Evolutionary conservation across 1,284 basidiomycete genomes (phyloP), one percentile per base, ranked within the genome.

Genomic region (Rhodofomes roseus): DNA sequence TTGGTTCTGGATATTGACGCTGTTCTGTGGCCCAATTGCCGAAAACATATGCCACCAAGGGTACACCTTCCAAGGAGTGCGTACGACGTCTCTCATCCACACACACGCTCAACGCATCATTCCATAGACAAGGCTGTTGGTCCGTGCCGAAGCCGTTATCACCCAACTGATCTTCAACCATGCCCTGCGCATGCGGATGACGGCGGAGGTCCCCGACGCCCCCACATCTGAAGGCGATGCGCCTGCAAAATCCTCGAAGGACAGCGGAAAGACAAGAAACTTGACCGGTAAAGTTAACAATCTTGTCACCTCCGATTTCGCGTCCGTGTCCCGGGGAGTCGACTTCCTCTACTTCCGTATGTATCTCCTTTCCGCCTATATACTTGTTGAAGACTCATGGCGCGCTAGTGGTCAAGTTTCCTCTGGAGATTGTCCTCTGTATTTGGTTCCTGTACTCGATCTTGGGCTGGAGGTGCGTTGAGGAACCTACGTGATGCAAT

Each of bases 111-210:
- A 48, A 5, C 6, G 18, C 22, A 18, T 20, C 14, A 16, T 2
- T n/a, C 22, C 25, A 5, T 34, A 70, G 66, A 80, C 76, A 4
- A 69, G 77, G 20, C 72, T 73, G 4, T 69, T 82, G 12, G 80
- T 85, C 16, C 79, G 81, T 40, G 66, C 72, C 8, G 84, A 89
- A 68, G 79, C 79, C 5, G 77, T 90, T 46, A 72, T 89, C 54
- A 87, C 85, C 0, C 81, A 89, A 64, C 76, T 89, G 2, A 70
- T 89, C 11, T 87, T 89, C 65, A 83, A 87, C 57, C 87, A 89
- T 63, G 76, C 85, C 4, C 73, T 89, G 4, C 79, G 85, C 36
- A 81, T 89, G 43, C 78, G 87, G 25, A 78, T 89, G 73, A 82
- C 81, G 63, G 77, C 80, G 5, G 77, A 81, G 62, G 68, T 71